Percentiles rank a stretch among this genome's conserved stretches.
Evolutionary conservation across 1,139 yeast genomes (phyloP).

Genomic region (Blastobotrys illinoisensis): DNA sequence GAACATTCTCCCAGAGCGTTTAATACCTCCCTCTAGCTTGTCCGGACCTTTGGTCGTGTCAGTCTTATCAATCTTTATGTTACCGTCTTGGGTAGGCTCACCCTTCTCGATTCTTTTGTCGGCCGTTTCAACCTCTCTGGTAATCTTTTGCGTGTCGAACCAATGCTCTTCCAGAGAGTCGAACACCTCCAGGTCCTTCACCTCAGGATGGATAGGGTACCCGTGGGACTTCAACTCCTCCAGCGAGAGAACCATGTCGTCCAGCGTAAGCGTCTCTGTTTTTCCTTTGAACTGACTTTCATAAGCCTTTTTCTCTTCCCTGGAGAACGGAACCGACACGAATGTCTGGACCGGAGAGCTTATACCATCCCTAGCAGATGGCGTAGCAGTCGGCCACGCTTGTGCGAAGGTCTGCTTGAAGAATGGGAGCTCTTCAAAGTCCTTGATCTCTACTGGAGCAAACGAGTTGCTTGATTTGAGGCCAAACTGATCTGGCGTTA

Average conservation of each 20-base stretch:
- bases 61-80: constrained; percentile 47
- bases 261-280: constrained; percentile 34
- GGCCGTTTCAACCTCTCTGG: constrained; percentile 43
- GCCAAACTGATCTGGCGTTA: constrained; percentile 45
- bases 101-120: no score
- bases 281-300: constrained; percentile 7
- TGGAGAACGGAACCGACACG: constrained; percentile 50
- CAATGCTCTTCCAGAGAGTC: constrained; percentile 8
- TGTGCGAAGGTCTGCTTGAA: constrained; percentile 39
- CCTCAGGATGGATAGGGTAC: constrained; percentile 56
- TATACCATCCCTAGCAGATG: constrained; percentile 58
- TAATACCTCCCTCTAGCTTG: no score
- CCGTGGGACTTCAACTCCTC: constrained; percentile 44
- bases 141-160: constrained; percentile 1
- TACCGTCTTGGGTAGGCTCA: no score
- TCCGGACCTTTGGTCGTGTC: constrained; percentile 19
- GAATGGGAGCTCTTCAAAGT: constrained; percentile 35
- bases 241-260: constrained; percentile 47
- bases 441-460: constrained; percentile 19
- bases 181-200: constrained; percentile 18
- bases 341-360: constrained; percentile 54
- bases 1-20: constrained; percentile 53
- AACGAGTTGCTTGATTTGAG: constrained; percentile 15
- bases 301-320: constrained; percentile 42
- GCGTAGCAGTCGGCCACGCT: constrained; percentile 45